Evolutionary conservation across 305 asterid species (phyloP), one percentile per base, ranked within the genome.

Genomic region (Fraxinus baroniana): DNA sequence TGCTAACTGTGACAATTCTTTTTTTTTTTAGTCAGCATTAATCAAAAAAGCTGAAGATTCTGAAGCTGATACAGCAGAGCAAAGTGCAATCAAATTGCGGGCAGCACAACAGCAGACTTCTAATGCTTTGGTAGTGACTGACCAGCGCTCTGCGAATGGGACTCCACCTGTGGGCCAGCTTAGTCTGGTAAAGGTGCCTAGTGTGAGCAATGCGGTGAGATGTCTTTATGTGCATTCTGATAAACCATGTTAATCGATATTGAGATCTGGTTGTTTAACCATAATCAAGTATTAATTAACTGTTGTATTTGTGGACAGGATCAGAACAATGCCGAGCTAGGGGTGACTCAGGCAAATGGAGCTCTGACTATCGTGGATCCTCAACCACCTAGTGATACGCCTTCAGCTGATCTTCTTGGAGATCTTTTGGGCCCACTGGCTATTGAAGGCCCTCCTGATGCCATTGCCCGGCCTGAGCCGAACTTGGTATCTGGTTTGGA

Each of bases 21-120:
- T 85, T 83, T 79, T 30, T 85, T 86, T 83, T 64, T 70, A 95
- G 98, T 95, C 98, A 4, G 89, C 98, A 74, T 84, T 95, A 87
- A 89, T 95, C 17, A 95, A 88, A 83, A 94, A 94, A 88, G 95
- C 98, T 84, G 98, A 93, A 87, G 97, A 90, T 84, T 84, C 97
- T 32, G 98, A 95, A 86, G 91, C 98, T 71, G 98, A 95, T 89
- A 91, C 98, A 41, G 98, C 98, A 70, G 98, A 95, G 85, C 98
- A 93, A 91, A 95, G 98, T 89, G 98, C 98, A 79, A 92, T 94
- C 86, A 95, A 91, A 86, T 78, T 94, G 86, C 98, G 97, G 79
- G 89, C 76, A 71, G 76, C 98, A 62, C 97, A 94, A 86, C 98
- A 94, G 90, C 98, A 91, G 87, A 84, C 73, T 74, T 95, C 98